A percentile compares a stretch with the other conserved stretches of the same genome.
Evolutionary conservation across 2,329 filamentous ascomycete genomes (phyloP).

Genomic region (Alternaria triticimaculans): DNA sequence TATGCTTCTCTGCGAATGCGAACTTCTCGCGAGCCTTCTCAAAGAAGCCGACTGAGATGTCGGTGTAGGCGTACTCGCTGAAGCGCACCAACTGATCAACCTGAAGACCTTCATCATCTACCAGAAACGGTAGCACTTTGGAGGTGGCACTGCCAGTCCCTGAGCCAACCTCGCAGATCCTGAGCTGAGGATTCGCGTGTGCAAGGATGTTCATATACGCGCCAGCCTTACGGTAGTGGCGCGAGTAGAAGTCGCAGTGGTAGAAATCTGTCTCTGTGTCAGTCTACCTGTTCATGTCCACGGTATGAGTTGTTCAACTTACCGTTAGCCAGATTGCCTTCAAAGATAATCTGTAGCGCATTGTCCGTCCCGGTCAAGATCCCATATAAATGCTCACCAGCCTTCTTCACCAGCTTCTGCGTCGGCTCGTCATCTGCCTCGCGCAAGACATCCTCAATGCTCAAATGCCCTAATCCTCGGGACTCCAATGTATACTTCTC

Average conservation of each 20-base stretch:
- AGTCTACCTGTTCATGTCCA: not conserved
- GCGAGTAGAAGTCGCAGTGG: conserved; percentile 5
- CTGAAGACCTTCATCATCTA: conserved; percentile 6
- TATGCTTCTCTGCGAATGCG: conserved; percentile 2
- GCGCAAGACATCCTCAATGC: conserved; percentile 11
- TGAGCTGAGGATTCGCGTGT: conserved; percentile 10
- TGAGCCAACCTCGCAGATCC: conserved; percentile 16
- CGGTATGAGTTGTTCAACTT: not conserved
- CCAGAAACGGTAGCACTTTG: conserved; percentile 3
- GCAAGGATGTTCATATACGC: conserved; percentile 7
- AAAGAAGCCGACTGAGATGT: conserved; percentile 10
- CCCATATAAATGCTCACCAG: conserved; percentile 9
- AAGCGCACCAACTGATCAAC: conserved; percentile 10
- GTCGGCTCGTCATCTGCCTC: conserved; percentile 10
- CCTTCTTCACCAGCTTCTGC: conserved; percentile 13
- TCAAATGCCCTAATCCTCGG: conserved; percentile 4
- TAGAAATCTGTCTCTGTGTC: not conserved
- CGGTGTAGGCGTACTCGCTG: conserved; percentile 18
- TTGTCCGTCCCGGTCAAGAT: conserved; percentile 4
- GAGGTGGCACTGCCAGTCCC: conserved; percentile 8
- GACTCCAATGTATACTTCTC: conserved; percentile 9
- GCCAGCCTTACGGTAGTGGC: conserved; percentile 7
- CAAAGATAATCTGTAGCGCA: conserved; percentile 11
- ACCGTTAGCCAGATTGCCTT: conserved; percentile 8
- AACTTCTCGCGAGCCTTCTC: conserved; percentile 11